Evolutionary conservation across 2,329 filamentous ascomycete genomes (phyloP), one percentile per base, ranked within the genome.

Genomic region (Fusarium temperatum): DNA sequence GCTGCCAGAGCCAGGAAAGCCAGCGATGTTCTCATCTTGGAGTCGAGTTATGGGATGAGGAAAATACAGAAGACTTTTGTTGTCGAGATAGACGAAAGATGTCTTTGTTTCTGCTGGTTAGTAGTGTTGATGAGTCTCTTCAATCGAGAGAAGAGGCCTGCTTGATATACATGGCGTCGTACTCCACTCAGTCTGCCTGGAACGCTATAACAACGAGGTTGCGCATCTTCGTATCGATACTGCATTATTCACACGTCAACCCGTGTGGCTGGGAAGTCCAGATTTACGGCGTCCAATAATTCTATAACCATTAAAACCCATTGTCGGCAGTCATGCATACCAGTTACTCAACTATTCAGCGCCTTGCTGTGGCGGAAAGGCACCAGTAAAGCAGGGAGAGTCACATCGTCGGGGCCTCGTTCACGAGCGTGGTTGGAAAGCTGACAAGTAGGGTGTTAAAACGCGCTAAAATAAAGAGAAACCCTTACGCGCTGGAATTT

Each of bases 1-100:
- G 85, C 82, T 66, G 84, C 84, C 58, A 89, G 76, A 18, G 75
- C 77, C 60, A 78, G 28, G 18, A 78, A 41, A 58, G 75, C 58
- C 17, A 78, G n/a, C 38, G 77, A 72, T 22, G 56, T 53, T 59
- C 64, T 70, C 77, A 78, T 78, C 6, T 35, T 72, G n/a, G 12
- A 15, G 13, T 57, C 7, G 1, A 20, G 17, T 14, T 28, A 2
- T 41, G 30, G 47, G 30, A 36, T 26, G 5, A 13, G 55, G 28
- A 9, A 5, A 24, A 11, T 17, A 14, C 15, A 11, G 10, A 10
- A 35, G 14, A 12, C 30, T 20, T 20, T 24, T 20, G 13, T 20
- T 53, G 17, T 22, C 17, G n/a, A 26, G 15, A 24, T 32, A 6
- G 12, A n/a, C 14, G 22, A 24, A 18, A n/a, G 41, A n/a, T 7